These are phyloP conservation scores for Earliella scabrosa DNA, from an alignment of 1,284 basidiomycete genomes.

Conservation along the genomic window DNA sequence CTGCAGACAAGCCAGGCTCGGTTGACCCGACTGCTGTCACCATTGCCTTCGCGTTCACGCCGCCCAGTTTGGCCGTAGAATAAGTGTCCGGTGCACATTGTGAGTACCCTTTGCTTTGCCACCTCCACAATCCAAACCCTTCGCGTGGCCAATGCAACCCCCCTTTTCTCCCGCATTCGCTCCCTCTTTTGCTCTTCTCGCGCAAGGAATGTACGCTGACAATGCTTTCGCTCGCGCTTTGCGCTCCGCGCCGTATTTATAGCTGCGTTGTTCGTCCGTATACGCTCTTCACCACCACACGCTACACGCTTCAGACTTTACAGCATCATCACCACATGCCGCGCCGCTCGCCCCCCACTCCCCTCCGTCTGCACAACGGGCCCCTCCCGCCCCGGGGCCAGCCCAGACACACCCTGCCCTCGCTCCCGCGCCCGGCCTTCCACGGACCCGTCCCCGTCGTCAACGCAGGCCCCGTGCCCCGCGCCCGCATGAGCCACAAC, in stretches of 20 bases:
- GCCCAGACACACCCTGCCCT: slow-evolving; percentile 38
- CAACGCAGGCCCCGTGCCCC: slow-evolving; percentile 26
- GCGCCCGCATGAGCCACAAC: slow-evolving; percentile 26
- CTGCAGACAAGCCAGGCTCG: slow-evolving; percentile 25
- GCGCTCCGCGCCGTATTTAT: background rate
- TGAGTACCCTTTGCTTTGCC: slow-evolving; percentile 7
- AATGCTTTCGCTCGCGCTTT: background rate
- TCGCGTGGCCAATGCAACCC: no score
- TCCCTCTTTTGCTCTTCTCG: background rate
- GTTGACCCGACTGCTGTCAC: slow-evolving; percentile 29
- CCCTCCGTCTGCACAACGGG: slow-evolving; percentile 35
- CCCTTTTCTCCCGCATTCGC: background rate
- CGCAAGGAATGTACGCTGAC: background rate
- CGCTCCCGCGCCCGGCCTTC: slow-evolving; percentile 36
- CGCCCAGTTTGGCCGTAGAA: slow-evolving; percentile 16
- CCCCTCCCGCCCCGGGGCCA: slow-evolving; percentile 33
- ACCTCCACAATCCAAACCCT: no score
- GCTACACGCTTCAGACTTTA: background rate
- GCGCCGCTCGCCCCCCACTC: slow-evolving; percentile 33
- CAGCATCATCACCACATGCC: slow-evolving; percentile 21
- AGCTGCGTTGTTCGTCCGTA: slow-evolving; percentile 15
- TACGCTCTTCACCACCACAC: slow-evolving; percentile 2
- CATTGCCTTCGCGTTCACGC: slow-evolving; percentile 4
- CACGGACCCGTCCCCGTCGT: slow-evolving; percentile 19
- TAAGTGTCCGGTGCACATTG: slow-evolving; percentile 21